A percentile compares a stretch with the other conserved stretches of the same genome.
These are phyloP conservation scores for Chalciporus sphaerocephalus DNA, from an alignment of 768 basidiomycete species.

Conservation along the genomic window DNA sequence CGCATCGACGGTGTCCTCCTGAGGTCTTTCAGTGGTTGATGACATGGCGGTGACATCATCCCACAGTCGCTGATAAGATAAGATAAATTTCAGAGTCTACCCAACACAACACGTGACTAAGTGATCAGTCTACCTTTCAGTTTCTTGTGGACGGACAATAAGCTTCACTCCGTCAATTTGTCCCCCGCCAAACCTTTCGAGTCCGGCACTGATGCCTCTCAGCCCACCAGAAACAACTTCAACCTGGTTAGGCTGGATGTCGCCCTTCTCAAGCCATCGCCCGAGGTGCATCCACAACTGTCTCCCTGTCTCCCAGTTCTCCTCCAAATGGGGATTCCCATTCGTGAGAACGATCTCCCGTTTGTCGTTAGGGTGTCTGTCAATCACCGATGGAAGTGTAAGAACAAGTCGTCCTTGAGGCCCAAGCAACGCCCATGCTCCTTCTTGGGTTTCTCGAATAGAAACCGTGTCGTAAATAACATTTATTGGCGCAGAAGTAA, in stretches of 20 bases:
- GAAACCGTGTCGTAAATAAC: slow-evolving; percentile 39
- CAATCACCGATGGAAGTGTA: slow-evolving; percentile 32
- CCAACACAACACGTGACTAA: slow-evolving; percentile 17
- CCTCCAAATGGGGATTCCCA: slow-evolving; percentile 31
- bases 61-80: slow-evolving; percentile 21
- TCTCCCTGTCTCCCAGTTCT: slow-evolving; percentile 33
- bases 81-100: slow-evolving; percentile 28
- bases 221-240: slow-evolving; percentile 42
- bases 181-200: slow-evolving; percentile 39
- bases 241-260: slow-evolving; percentile 39
- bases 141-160: slow-evolving; percentile 42
- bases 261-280: slow-evolving; percentile 30
- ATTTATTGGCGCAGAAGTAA: slow-evolving; percentile 33
- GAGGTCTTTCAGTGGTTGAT: slow-evolving; percentile 24
- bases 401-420: slow-evolving; percentile 36
- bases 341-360: slow-evolving; percentile 31
- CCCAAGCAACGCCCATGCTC: slow-evolving; percentile 34
- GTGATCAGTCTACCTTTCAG: slow-evolving; percentile 30
- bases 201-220: slow-evolving; percentile 37
- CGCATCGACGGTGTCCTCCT: slow-evolving; percentile 31
- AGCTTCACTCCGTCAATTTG: slow-evolving; percentile 45
- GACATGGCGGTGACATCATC: slow-evolving; percentile 12
- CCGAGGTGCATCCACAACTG: slow-evolving; percentile 28
- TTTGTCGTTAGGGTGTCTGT: slow-evolving; percentile 22
- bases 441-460: slow-evolving; percentile 36